Evolutionary conservation across 345 rosid species (phyloP).

Genomic region (Gossypium longicalyx): DNA sequence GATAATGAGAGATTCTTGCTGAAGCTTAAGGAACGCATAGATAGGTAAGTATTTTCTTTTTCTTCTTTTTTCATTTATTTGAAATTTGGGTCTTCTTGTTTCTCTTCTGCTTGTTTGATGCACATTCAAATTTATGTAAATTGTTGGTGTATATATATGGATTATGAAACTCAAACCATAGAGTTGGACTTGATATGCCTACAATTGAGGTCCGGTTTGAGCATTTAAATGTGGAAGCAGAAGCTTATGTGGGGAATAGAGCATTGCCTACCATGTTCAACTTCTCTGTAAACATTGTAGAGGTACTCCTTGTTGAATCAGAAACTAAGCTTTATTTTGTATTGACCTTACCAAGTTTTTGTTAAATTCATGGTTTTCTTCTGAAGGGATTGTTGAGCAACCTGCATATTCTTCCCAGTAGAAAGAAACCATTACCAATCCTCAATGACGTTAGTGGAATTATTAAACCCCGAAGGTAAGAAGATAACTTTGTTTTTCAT

Average conservation of each 20-base stretch:
- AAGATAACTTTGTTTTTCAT: background rate
- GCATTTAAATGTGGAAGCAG: slow-evolving; percentile 55
- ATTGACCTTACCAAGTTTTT: background rate
- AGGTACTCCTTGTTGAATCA: slow-evolving; percentile 28
- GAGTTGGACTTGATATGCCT: slow-evolving; percentile 84
- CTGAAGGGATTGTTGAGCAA: background rate
- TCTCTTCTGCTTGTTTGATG: background rate
- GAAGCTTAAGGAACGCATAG: slow-evolving; percentile 73
- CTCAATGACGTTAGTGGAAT: slow-evolving; percentile 1
- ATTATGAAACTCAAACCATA: slow-evolving; percentile 15
- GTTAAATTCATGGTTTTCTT: background rate
- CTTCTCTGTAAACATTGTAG: slow-evolving; percentile 40
- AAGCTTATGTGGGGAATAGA: slow-evolving; percentile 56
- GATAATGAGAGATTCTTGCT: slow-evolving; percentile 75
- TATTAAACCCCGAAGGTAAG: background rate
- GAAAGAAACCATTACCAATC: background rate
- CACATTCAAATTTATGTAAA: background rate
- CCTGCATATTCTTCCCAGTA: background rate
- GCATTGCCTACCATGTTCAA: slow-evolving; percentile 57
- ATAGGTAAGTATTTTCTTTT: slow-evolving; percentile 34
- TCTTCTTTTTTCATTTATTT: too few species aligned
- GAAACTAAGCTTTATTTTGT: background rate
- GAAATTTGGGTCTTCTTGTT: too few species aligned
- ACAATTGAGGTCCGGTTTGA: slow-evolving; percentile 84
- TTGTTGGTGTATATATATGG: background rate